Conservation (phyloP, 225 moss, liverwort and hornwort species). For the Pseudisothecium myosuroides region DNA sequence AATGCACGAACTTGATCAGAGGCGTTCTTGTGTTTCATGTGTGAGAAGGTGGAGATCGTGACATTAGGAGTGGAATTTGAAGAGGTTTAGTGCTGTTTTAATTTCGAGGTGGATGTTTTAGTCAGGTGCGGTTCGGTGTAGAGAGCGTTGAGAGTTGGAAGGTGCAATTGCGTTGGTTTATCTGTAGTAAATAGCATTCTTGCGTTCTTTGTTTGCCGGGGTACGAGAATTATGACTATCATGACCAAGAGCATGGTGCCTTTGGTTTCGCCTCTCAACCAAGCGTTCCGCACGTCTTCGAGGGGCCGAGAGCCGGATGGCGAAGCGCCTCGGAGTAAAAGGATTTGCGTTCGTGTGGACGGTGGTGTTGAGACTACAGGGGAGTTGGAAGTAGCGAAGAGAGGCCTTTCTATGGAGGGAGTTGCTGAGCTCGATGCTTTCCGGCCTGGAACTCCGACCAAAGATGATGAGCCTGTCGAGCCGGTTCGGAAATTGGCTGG, state of each 20-base stretch:
- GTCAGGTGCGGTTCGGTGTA: neutral
- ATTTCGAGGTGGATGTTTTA: neutral
- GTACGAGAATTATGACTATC: neutral
- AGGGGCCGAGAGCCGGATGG: slow-evolving; percentile 20
- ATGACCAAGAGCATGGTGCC: slow-evolving; percentile 9
- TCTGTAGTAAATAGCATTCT: neutral
- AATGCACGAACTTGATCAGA: neutral
- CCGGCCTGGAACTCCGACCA: slow-evolving; percentile 8
- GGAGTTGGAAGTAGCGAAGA: neutral
- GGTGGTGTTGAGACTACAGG: neutral
- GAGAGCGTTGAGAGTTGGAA: neutral
- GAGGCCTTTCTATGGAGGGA: neutral
- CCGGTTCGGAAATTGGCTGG: neutral
- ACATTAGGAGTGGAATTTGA: neutral
- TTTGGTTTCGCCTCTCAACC: neutral
- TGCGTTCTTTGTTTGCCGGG: neutral
- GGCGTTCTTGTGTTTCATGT: neutral
- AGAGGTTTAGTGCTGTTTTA: neutral
- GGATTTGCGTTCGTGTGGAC: neutral
- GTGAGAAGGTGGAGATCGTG: neutral
- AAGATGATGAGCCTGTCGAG: neutral
- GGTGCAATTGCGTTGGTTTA: neutral
- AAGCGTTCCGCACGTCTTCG: neutral
- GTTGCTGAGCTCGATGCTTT: neutral
- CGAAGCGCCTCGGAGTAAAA: slow-evolving; percentile 13